Evolutionary conservation across 2,329 filamentous ascomycete genomes (phyloP).

Genomic region (Fusarium haematococcum): DNA sequence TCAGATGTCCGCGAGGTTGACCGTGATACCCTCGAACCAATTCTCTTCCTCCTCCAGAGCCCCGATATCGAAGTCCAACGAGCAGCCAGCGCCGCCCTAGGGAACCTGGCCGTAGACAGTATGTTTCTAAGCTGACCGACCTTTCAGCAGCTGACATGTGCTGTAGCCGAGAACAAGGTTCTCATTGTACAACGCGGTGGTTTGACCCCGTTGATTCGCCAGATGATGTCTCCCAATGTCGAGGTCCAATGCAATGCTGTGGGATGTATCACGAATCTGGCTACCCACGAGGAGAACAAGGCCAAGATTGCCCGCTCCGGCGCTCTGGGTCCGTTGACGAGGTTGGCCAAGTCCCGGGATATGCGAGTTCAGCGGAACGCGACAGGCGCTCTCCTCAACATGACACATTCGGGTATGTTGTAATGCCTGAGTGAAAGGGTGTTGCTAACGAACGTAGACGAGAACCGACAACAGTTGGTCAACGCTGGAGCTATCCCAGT

Average conservation of each 20-base stretch:
- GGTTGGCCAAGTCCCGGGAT: slow-evolving; percentile 95
- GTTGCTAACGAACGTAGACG: slow-evolving; percentile 69
- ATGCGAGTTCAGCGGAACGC: slow-evolving; percentile 99
- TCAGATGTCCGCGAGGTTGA: slow-evolving; percentile 97
- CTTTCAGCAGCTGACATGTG: slow-evolving; percentile 54
- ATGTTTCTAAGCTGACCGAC: slow-evolving; percentile 49
- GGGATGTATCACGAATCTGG: slow-evolving; percentile 97
- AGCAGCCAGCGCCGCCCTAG: slow-evolving; percentile 93
- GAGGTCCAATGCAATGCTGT: slow-evolving; percentile 99
- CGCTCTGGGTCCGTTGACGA: slow-evolving; percentile 88
- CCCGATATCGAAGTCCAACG: slow-evolving; percentile 97
- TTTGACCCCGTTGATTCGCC: slow-evolving; percentile 89
- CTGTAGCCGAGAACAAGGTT: slow-evolving; percentile 95
- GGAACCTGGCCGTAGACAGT: slow-evolving; percentile 98
- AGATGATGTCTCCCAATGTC: slow-evolving; percentile 98
- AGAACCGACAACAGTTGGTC: slow-evolving; percentile 97
- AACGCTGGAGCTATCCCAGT: slow-evolving; percentile 98
- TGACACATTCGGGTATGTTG: slow-evolving; percentile 93
- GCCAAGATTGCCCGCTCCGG: slow-evolving; percentile 97
- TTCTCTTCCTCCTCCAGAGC: slow-evolving; percentile 93
- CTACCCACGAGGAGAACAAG: slow-evolving; percentile 99
- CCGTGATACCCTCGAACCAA: slow-evolving; percentile 93
- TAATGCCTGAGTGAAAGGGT: background rate
- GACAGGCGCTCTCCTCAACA: slow-evolving; percentile 94
- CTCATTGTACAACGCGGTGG: slow-evolving; percentile 94